phyloP scores from a whole-genome alignment of 805 yeast species.

The Saccharomycopsis malanga region DNA sequence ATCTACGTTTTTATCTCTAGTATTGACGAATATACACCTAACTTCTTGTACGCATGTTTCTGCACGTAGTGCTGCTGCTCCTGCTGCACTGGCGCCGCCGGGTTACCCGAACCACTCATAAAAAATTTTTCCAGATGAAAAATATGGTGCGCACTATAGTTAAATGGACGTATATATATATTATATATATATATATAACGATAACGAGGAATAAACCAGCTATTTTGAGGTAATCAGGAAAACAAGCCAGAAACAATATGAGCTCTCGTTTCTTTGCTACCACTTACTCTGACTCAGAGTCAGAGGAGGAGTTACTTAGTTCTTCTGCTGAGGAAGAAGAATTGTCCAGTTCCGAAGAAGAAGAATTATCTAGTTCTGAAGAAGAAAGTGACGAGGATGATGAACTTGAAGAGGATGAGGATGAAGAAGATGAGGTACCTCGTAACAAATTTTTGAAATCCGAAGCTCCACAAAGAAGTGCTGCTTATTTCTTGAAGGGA shows the following conservation, averaged over 20 bases:
- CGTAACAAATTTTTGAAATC: conserved; percentile 27
- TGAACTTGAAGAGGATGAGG: conserved; percentile 28
- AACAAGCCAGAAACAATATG: background rate
- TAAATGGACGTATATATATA: background rate
- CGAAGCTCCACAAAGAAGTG: conserved; percentile 15
- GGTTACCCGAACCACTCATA: background rate
- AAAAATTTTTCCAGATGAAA: background rate
- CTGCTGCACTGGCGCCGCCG: background rate
- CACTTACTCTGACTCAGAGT: conserved; percentile 36
- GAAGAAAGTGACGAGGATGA: conserved; percentile 33
- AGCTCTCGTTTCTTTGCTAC: conserved; percentile 80
- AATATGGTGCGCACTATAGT: background rate
- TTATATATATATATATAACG: background rate
- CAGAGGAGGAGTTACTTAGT: conserved; percentile 25
- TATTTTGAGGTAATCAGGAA: no score
- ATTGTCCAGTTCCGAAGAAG: conserved; percentile 28
- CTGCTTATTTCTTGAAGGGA: conserved; percentile 25
- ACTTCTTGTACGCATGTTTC: no score
- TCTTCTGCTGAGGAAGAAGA: conserved; percentile 35
- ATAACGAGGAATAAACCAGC: background rate
- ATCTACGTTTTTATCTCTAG: background rate
- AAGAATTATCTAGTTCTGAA: conserved; percentile 26
- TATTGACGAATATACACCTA: no score
- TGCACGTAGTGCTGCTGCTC: no score
- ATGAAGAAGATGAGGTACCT: conserved; percentile 29